Conservation (phyloP, 306 rosid genomes). For the Citrullus colocynthis region DNA sequence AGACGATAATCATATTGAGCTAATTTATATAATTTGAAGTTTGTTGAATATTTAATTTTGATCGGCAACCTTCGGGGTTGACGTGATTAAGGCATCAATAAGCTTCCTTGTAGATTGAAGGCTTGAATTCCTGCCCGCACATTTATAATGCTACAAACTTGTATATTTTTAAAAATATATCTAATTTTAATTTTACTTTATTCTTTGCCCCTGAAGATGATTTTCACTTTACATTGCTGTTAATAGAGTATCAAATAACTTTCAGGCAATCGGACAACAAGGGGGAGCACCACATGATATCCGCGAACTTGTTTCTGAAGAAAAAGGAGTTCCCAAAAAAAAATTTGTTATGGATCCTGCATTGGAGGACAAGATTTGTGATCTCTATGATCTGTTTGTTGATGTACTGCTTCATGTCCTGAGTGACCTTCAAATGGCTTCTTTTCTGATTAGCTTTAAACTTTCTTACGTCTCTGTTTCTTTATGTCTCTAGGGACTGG, state of each 20-base stretch:
- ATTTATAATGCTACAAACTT: background rate
- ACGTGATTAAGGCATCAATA: background rate
- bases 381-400: conserved; percentile 90
- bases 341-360: conserved; percentile 64
- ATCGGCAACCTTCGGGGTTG: no score
- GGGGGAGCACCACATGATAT: conserved; percentile 48
- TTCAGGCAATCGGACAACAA: conserved; percentile 43
- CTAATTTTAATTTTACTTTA: background rate
- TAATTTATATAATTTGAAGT: conserved; percentile 1
- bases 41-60: background rate
- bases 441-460: conserved; percentile 10
- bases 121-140: background rate
- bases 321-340: conserved; percentile 38
- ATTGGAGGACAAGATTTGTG: conserved; percentile 96
- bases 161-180: background rate
- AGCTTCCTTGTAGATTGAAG: background rate
- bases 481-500: conserved; percentile 69
- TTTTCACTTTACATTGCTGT: background rate
- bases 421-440: conserved; percentile 11
- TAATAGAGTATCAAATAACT: conserved; percentile 16
- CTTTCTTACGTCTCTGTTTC: conserved; percentile 13
- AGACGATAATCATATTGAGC: background rate
- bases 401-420: conserved; percentile 44
- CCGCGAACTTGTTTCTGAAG: conserved; percentile 57
- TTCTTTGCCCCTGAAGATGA: background rate